Base-by-base conservation (phyloP, 169 alveolate species). In the Eimeria necatrix region DNA sequence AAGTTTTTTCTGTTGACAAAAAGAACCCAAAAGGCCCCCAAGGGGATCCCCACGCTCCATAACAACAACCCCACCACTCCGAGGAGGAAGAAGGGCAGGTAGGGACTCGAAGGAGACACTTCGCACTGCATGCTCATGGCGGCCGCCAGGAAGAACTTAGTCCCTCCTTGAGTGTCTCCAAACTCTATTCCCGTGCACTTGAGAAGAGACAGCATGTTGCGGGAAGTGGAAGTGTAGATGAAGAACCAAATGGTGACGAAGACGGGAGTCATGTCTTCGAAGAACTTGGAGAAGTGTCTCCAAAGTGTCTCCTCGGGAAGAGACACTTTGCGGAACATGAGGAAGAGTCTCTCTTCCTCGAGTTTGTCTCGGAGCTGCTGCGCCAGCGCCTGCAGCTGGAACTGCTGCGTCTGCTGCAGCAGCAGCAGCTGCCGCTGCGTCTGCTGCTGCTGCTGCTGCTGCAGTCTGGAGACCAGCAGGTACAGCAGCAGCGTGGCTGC, bases 201-300 rank as follows among this genome's bases (percentile, higher is more conserved):
- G 76, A 97, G 95, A 7, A 97, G 96, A 91, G 97, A 96, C 89
- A 97, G 84, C 98, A 97, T 97, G 52, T 94, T 56, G 26, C 96
- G 60, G 41, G 98, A 96, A 14, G 97, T 97, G 73, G 96, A 97
- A 8, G 97, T 97, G 95, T 97, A 97, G 16, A 97, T 96, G 64
- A 96, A 96, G 96, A 97, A 97, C 70, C 96, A 95, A 83, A 97
- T 97, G 3, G 98, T 97, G 70, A 97, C 98, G 93, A 96, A 97
- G 49, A 97, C 96, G 32, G 98, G 98, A 80, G 96, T 97, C 98
- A 97, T 97, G 94, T 97, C 98, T 61, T 97, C 98, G 87, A 97
- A 95, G 84, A 97, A 96, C 85, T 96, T 95, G 71, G 56, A 89
- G 83, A 96, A 60, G 24, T 95, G 92, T 73, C 93, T 96, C 93